phyloP scores from a whole-genome alignment of 75 land plant species.

The Larix kaempferi region DNA sequence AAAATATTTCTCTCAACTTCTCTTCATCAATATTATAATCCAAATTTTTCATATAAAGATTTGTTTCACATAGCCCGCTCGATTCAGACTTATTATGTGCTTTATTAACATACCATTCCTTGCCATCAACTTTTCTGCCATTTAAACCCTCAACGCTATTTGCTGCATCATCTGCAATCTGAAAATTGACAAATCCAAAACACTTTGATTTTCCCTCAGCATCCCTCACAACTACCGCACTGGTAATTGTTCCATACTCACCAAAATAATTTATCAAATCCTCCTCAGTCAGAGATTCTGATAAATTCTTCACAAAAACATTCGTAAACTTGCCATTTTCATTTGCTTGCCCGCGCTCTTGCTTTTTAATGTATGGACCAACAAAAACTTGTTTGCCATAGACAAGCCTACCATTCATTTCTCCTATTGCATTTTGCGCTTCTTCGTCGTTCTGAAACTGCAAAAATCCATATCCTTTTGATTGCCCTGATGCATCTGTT shows the following conservation, averaged over 20 bases:
- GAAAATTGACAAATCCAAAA: conserved; percentile 94
- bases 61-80: too few species aligned
- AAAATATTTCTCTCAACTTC: too few species aligned
- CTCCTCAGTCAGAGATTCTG: conserved; percentile 69
- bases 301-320: conserved; percentile 75
- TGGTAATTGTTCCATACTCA: conserved; percentile 67
- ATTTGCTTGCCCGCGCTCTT: conserved; percentile 18
- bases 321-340: conserved; percentile 60
- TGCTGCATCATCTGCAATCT: conserved; percentile 84
- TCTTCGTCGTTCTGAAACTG: conserved; percentile 77
- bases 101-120: conserved; percentile 90
- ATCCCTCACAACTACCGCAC: conserved; percentile 87
- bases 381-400: conserved; percentile 83
- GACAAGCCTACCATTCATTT: conserved; percentile 85
- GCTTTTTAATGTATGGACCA: conserved; percentile 67
- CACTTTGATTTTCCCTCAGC: conserved; percentile 74
- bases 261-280: conserved; percentile 66
- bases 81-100: conserved; percentile 78
- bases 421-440: conserved; percentile 70
- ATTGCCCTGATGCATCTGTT: conserved; percentile 68
- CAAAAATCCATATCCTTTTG: conserved; percentile 89
- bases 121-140: conserved; percentile 72
- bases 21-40: too few species aligned
- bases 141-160: conserved; percentile 70
- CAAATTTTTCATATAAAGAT: too few species aligned